Evolutionary conservation across 139 green algal genomes (phyloP), one percentile per base, ranked within the genome.

Genomic region (Trebouxia sp.): DNA sequence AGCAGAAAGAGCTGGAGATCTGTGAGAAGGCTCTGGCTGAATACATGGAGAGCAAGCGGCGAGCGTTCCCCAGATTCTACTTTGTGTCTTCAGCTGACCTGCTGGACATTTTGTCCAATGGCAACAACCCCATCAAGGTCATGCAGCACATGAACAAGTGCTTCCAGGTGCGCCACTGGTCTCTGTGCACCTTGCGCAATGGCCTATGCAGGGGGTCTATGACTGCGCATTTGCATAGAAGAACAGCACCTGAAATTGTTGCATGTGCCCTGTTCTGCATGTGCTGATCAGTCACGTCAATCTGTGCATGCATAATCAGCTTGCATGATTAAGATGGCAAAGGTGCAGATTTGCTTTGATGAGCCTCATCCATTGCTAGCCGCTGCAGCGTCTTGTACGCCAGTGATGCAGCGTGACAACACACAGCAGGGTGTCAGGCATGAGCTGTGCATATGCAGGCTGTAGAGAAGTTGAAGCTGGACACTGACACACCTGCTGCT

Each of bases 51-150:
- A 96, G 91, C 53, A 98, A 98, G 87, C 89, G 93, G 39, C 88
- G 94, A 7, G 92, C 92, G 17, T 98, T 98, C 84, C 94, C 94
- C 0, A 88, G 94, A 15, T 98, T 98, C 87, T 98, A 98, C 88
- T 98, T 98, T 75, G 91, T 98, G 12, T 88, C 94, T 26, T 88
- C 90, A 11, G 92, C 91, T 22, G 94, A 98, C 83, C 84, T 98
- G 82, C 89, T 98, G 83, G 94, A 98, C 85, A 96, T 98, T 43
- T 86, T 98, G 35, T 93, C 90, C 79, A 96, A 96, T 85, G 86
- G 88, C 65, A 88, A 90, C 83, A 87, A 87, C 42, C 88, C 88
- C 7, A 80, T 84, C 20, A 87, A 91, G 78, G 90, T 96, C 38
- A 93, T 94, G 91, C 87, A 86, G 65, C 93, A 97, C 86, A 94